Evolutionary conservation across 2,329 filamentous ascomycete species (phyloP).

Genomic region (Fusarium nurragi): DNA sequence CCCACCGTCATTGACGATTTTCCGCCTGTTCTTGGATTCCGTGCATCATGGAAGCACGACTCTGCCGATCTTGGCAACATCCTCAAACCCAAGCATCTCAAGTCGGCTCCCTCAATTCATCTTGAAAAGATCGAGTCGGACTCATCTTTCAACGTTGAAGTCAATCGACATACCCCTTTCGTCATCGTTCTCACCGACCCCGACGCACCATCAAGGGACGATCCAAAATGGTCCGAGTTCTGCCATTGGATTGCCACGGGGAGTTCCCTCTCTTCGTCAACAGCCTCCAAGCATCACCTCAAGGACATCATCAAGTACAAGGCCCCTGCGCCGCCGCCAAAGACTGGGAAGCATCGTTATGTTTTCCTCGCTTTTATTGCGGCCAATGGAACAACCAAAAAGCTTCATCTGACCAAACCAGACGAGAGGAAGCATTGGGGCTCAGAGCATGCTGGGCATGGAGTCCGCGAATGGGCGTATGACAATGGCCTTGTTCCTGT

Average conservation of each 20-base stretch:
- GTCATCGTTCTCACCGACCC: constrained; percentile 35
- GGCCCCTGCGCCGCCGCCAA: constrained; percentile 29
- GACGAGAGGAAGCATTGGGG: constrained; percentile 35
- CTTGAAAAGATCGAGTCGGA: background rate
- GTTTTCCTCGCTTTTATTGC: constrained; percentile 35
- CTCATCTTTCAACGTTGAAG: background rate
- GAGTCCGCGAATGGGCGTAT: constrained; percentile 35
- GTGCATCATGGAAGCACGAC: constrained; percentile 24
- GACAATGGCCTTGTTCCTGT: constrained; percentile 35
- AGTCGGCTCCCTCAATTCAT: background rate
- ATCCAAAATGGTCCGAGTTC: constrained; percentile 39
- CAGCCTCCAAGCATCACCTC: background rate
- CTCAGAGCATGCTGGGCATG: constrained; percentile 17
- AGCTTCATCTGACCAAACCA: constrained; percentile 27
- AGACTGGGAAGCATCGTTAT: constrained; percentile 38
- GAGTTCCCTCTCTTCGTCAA: background rate
- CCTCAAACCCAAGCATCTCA: constrained; percentile 13
- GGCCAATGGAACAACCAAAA: constrained; percentile 29
- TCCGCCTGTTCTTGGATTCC: constrained; percentile 18
- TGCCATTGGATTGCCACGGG: constrained; percentile 37
- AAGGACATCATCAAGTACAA: constrained; percentile 32
- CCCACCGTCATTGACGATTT: constrained; percentile 37
- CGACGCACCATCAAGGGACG: constrained; percentile 33
- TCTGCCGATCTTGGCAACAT: constrained; percentile 32
- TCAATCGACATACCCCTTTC: background rate